Evolutionary conservation across 2,329 filamentous ascomycete genomes (phyloP).

Genomic region (Aspergillus persii): DNA sequence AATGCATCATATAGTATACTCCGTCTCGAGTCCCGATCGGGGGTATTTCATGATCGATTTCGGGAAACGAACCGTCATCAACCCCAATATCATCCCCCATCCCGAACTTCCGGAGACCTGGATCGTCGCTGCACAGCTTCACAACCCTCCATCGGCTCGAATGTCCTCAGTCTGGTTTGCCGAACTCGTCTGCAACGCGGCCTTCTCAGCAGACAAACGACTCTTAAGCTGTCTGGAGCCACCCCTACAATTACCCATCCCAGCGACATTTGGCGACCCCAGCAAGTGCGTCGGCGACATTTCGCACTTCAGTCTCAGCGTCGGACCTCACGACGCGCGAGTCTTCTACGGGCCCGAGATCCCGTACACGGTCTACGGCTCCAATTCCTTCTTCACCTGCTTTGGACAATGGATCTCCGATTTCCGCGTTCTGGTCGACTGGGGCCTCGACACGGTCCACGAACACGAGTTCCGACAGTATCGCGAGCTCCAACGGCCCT

Average conservation of each 20-base stretch:
- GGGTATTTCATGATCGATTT: not conserved
- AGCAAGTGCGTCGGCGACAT: conserved; percentile 48
- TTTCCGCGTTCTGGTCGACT: conserved; percentile 51
- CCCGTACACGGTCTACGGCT: conserved; percentile 53
- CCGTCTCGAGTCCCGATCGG: not conserved
- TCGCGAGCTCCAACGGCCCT: conserved; percentile 48
- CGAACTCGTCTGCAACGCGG: conserved; percentile 44
- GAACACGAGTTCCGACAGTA: conserved; percentile 41
- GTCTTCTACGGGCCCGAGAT: conserved; percentile 54
- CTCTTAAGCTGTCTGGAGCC: conserved; percentile 39
- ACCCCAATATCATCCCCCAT: conserved; percentile 60
- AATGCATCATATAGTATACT: not conserved
- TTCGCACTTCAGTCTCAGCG: conserved; percentile 42
- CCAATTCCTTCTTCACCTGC: conserved; percentile 55
- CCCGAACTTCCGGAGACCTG: conserved; percentile 48
- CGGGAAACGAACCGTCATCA: conserved; percentile 44
- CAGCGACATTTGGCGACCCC: conserved; percentile 25
- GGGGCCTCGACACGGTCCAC: conserved; percentile 32
- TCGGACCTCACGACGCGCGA: conserved; percentile 59
- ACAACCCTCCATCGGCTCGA: conserved; percentile 24
- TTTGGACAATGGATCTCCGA: conserved; percentile 59
- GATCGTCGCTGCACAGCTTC: conserved; percentile 53
- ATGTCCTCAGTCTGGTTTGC: conserved; percentile 33
- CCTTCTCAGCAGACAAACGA: conserved; percentile 41
- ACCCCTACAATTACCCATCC: conserved; percentile 47